Evolutionary conservation across 2,329 filamentous ascomycete genomes (phyloP), one percentile per base, ranked within the genome.

Genomic region (Phaeosphaeria sp.): DNA sequence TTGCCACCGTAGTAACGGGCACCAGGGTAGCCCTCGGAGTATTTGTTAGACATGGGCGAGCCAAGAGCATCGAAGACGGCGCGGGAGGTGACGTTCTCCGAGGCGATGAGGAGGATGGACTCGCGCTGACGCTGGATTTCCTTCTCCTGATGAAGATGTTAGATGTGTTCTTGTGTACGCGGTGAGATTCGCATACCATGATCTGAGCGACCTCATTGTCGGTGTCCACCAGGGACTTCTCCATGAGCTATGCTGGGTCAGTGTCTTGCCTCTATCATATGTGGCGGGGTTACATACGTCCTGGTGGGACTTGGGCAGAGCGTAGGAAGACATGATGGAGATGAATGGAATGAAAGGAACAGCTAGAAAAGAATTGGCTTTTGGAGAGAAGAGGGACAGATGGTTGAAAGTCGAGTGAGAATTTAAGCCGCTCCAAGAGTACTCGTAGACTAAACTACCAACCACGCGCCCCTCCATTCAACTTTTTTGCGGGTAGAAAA

Each of bases 41-140:
- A 99, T 79, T 99, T 98, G 81, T 98, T 97, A 81, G 91, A 79
- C 77, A 79, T 79, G 66, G 76, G 76, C 54, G 77, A 78, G 53
- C 77, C 91, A 91, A 77, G 65, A 58, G 79, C 73, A 72, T 78
- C 76, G 61, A 74, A 76, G 63, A 77, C 70, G 66, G 72, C 73
- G 67, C 73, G 70, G 55, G 72, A 75, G 36, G 71, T 75, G 63
- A 77, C 76, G 69, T 79, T 77, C 62, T 79, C 74, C 45, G 81
- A 79, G 72, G 61, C 60, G 54, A 71, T 69, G 43, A 72, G 59
- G 50, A 98, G 92, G 81, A 99, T 96, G 73, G 93, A 98, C 86
- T 99, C 93, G 80, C 92, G 90, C 85, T 99, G 95, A 78, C 95
- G 92, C 87, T 97, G 89, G 76, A 97, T 91, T 83, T 98, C 94